Conservation (phyloP, 1,284 basidiomycete genomes). For the Trametes polyzona region DNA sequence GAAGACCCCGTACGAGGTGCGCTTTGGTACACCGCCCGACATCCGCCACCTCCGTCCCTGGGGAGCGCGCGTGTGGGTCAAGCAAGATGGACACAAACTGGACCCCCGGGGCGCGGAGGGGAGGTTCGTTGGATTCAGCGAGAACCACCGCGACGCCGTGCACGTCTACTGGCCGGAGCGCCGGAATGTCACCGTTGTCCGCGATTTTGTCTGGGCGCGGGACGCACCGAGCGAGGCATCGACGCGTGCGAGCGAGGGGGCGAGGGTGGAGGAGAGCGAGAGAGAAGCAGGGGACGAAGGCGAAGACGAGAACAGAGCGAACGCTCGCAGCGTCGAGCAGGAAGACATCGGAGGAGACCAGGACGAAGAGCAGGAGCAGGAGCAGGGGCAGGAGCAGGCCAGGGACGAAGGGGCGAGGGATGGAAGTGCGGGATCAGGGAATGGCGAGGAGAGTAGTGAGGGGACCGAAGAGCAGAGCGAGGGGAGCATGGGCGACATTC, state of each 20-base stretch:
- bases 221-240: no score
- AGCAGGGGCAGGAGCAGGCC: not conserved
- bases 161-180: constrained; percentile 40
- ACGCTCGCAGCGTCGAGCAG: no score
- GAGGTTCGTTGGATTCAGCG: constrained; percentile 36
- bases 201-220: constrained; percentile 33
- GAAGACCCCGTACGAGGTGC: constrained; percentile 35
- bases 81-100: not conserved
- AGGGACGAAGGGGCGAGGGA: not conserved
- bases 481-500: no score
- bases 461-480: no score
- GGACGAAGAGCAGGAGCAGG: not conserved
- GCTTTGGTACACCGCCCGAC: constrained; percentile 32
- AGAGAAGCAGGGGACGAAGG: not conserved
- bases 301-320: no score
- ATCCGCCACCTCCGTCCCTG: constrained; percentile 24
- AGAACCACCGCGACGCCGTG: constrained; percentile 33
- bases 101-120: constrained; percentile 20
- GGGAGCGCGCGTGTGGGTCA: constrained; percentile 13
- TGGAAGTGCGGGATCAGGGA: not conserved
- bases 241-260: not conserved
- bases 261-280: not conserved
- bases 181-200: constrained; percentile 34
- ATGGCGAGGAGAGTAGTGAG: no score
- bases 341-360: not conserved